Evolutionary conservation across 371 early-diverging fungal genomes (phyloP).

Genomic region (Saksenaea vasiformis): DNA sequence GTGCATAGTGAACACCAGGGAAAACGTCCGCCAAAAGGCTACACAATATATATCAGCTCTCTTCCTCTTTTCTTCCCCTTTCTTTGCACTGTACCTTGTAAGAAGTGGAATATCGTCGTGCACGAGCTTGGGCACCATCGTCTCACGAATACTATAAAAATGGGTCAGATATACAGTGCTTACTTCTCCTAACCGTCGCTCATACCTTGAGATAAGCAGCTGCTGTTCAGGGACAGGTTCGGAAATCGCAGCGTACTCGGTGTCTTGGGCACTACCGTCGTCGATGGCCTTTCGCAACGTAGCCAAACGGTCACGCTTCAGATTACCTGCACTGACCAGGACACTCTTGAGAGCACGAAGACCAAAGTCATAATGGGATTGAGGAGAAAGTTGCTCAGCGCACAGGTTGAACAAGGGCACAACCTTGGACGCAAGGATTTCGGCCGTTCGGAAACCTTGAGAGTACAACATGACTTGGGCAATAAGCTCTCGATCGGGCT

Average conservation of each 20-base stretch:
- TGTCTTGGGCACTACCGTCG: conserved; percentile 40
- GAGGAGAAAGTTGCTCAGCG: conserved; percentile 90
- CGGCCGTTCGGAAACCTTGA: conserved; percentile 98
- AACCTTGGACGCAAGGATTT: conserved; percentile 91
- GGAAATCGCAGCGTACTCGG: conserved; percentile 59
- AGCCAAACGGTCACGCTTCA: conserved; percentile 89
- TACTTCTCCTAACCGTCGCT: neutral
- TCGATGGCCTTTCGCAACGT: conserved; percentile 48
- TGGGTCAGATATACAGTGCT: neutral
- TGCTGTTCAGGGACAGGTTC: conserved; percentile 85
- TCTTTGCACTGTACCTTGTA: conserved; percentile 54
- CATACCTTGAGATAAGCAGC: conserved; percentile 74
- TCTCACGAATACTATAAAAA: conserved; percentile 90
- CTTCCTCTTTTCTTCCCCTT: neutral
- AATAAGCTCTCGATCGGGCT: conserved; percentile 96
- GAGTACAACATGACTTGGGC: conserved; percentile 99
- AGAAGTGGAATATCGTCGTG: conserved; percentile 91
- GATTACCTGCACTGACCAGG: conserved; percentile 94
- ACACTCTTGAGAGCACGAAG: conserved; percentile 99
- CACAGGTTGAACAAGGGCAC: conserved; percentile 97
- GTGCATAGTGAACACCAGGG: conserved; percentile 89
- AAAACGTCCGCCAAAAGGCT: conserved; percentile 93
- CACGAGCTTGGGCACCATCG: conserved; percentile 96
- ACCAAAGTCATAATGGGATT: conserved; percentile 99
- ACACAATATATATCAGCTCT: conserved; percentile 7